These are phyloP conservation scores for Cryptosporidium andersoni DNA, from an alignment of 169 alveolate species.

Conservation along the genomic window DNA sequence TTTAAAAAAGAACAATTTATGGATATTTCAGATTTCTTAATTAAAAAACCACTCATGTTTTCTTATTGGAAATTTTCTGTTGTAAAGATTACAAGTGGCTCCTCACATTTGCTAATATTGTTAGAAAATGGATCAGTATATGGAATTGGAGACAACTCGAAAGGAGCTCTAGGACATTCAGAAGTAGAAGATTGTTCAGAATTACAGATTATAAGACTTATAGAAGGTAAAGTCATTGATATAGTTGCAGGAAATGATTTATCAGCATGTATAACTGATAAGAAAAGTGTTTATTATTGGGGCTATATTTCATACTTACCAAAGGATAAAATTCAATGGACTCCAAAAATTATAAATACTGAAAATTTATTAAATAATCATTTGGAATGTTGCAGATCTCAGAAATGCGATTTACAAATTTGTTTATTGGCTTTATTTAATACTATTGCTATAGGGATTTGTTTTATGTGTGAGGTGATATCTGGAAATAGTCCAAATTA, in stretches of 20 bases:
- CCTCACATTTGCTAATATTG: conserved; percentile 34
- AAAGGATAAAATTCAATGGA: not conserved
- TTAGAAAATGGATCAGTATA: conserved; percentile 33
- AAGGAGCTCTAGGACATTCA: not conserved
- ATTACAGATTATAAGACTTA: not conserved
- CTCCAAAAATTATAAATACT: too few species aligned
- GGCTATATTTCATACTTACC: not conserved
- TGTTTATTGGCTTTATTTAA: not conserved
- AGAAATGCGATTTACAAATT: too few species aligned
- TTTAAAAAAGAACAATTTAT: not conserved
- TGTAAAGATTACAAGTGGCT: conserved; percentile 30
- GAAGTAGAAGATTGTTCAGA: conserved; percentile 5
- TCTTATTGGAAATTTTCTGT: conserved; percentile 38
- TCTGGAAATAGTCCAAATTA: not conserved
- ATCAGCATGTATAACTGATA: conserved; percentile 26
- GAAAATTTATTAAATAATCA: too few species aligned
- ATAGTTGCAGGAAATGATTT: conserved; percentile 28
- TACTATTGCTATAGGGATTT: conserved; percentile 36
- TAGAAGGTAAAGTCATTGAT: conserved; percentile 27
- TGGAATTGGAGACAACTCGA: not conserved
- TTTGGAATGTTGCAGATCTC: too few species aligned
- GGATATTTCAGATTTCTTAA: not conserved
- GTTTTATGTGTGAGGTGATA: conserved; percentile 21
- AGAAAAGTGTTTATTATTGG: conserved; percentile 18
- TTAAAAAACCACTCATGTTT: conserved; percentile 10